phyloP scores from a whole-genome alignment of 2,329 filamentous ascomycete species.

The Capronia epimyces region DNA sequence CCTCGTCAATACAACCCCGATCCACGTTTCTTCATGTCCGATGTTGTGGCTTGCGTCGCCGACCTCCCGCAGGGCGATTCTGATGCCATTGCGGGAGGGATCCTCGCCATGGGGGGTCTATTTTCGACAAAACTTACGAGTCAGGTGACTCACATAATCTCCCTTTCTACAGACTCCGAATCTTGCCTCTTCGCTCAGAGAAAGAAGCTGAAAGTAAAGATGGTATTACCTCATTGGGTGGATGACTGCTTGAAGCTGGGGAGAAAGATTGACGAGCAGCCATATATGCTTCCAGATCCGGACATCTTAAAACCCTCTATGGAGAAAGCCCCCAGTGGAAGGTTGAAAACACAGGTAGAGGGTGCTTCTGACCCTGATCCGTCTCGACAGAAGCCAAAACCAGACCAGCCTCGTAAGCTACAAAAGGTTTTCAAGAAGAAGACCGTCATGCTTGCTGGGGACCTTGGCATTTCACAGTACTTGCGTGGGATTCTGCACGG shows the following conservation, averaged over 20 bases:
- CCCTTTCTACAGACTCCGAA: constrained; percentile 67
- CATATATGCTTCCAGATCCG: constrained; percentile 79
- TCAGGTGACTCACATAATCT: constrained; percentile 81
- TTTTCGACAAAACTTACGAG: constrained; percentile 67
- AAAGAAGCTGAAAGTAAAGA: constrained; percentile 67
- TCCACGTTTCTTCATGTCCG: constrained; percentile 80
- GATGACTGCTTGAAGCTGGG: constrained; percentile 93
- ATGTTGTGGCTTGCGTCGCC: constrained; percentile 74
- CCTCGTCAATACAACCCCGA: constrained; percentile 85
- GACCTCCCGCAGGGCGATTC: constrained; percentile 81
- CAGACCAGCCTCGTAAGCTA: constrained; percentile 37
- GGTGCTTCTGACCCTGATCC: constrained; percentile 56
- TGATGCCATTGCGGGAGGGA: constrained; percentile 85
- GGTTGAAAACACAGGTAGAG: constrained; percentile 56
- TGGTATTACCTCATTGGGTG: constrained; percentile 83
- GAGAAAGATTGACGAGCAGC: constrained; percentile 79
- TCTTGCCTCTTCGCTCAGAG: constrained; percentile 60
- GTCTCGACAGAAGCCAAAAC: constrained; percentile 20
- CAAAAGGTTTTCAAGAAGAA: constrained; percentile 72
- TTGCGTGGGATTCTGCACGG: constrained; percentile 62
- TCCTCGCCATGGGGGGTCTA: constrained; percentile 81
- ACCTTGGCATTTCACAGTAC: constrained; percentile 65
- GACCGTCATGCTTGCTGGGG: constrained; percentile 67
- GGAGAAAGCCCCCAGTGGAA: constrained; percentile 52
- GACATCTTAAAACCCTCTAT: constrained; percentile 62